Conservation (phyloP, 164 flowering plant genomes). For the Piper longum region DNA sequence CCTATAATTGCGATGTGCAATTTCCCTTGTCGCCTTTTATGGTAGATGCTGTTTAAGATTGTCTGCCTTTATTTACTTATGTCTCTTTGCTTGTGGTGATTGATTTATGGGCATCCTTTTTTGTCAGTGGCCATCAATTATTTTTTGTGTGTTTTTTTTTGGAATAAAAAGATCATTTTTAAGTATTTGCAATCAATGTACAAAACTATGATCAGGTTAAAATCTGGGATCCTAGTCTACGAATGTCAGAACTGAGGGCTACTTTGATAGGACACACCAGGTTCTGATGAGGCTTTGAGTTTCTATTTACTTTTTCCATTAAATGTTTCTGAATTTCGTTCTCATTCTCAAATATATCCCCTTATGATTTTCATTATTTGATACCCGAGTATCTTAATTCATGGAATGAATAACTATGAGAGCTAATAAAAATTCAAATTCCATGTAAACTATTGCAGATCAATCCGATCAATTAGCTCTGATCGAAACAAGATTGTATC, state of each 20-base stretch:
- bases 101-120: neutral
- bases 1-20: too few species aligned
- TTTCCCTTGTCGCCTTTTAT: too few species aligned
- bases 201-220: conserved; percentile 41
- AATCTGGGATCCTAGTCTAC: conserved; percentile 97
- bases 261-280: conserved; percentile 83
- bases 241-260: conserved; percentile 89
- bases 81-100: neutral
- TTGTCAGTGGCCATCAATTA: neutral
- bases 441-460: too few species aligned
- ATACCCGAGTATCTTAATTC: too few species aligned
- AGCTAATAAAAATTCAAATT: too few species aligned
- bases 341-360: neutral
- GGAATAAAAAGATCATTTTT: neutral
- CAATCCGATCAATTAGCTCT: conserved; percentile 87
- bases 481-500: conserved; percentile 86
- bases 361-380: neutral
- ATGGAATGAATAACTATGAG: too few species aligned
- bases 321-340: neutral
- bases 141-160: neutral
- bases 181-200: neutral
- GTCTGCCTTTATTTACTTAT: too few species aligned
- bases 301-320: neutral
- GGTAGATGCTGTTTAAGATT: too few species aligned
- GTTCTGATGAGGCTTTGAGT: conserved; percentile 15